Conservation (phyloP, 306 rosid species). For the Vigna nakashimae region DNA sequence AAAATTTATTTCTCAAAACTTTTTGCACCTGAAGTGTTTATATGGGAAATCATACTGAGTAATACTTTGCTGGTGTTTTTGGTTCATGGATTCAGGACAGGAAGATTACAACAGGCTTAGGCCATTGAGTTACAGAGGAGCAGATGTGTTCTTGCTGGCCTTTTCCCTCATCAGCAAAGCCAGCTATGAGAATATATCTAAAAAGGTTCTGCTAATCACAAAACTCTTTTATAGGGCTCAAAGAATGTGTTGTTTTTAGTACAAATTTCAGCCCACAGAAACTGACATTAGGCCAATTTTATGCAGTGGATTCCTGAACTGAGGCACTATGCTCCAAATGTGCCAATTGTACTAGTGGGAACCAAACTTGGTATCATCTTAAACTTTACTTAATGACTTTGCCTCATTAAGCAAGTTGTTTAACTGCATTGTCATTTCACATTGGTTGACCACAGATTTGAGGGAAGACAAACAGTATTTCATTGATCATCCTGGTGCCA, state of each 20-base stretch:
- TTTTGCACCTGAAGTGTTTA: not conserved
- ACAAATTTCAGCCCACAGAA: not conserved
- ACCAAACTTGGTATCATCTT: constrained; percentile 27
- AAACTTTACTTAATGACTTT: not conserved
- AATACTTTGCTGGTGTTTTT: not conserved
- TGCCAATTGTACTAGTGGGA: constrained; percentile 25
- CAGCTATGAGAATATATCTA: constrained; percentile 23
- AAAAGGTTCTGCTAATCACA: constrained; percentile 14
- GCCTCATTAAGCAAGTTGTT: not conserved
- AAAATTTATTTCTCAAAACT: too few relatives aligned
- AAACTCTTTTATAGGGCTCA: not conserved
- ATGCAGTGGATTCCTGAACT: constrained; percentile 22
- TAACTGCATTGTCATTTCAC: not conserved
- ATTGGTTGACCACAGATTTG: not conserved
- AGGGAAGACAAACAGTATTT: constrained; percentile 19
- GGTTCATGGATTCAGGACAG: constrained; percentile 9
- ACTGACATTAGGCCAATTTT: not conserved
- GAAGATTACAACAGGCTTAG: constrained; percentile 31
- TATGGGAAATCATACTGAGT: not conserved
- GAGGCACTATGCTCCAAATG: constrained; percentile 13
- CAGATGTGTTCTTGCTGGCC: constrained; percentile 29
- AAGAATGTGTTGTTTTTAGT: not conserved
- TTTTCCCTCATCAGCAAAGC: constrained; percentile 29
- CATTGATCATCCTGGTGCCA: constrained; percentile 19
- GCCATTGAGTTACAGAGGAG: constrained; percentile 27